Conservation (phyloP, 176 grass and related monocot genomes). For the Carex myosuroides region DNA sequence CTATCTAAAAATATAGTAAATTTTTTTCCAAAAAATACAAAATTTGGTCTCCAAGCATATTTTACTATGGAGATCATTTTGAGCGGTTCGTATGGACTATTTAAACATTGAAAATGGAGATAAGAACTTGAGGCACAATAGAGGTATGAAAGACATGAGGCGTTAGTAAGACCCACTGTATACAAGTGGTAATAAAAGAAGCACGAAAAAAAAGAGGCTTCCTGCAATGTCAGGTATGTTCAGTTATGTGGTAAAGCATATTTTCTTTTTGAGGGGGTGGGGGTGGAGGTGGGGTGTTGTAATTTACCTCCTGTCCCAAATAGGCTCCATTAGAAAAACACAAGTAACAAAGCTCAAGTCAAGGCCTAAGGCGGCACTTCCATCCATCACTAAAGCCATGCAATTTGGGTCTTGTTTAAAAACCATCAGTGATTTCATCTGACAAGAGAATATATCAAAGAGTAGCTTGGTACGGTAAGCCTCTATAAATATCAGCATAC, state of each 20-base stretch:
- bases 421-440: constrained; percentile 68
- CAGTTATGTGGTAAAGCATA: background rate
- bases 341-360: constrained; percentile 90
- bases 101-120: no score
- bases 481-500: background rate
- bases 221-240: background rate
- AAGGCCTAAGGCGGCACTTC: constrained; percentile 87
- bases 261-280: background rate
- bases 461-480: background rate
- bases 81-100: no score
- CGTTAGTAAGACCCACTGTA: background rate
- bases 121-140: no score
- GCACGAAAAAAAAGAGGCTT: background rate
- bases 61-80: no score
- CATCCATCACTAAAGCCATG: constrained; percentile 94
- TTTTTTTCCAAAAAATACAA: no score
- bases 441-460: constrained; percentile 26
- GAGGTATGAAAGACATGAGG: no score
- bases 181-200: background rate
- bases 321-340: constrained; percentile 99
- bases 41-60: no score
- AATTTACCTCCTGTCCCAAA: constrained; percentile 91
- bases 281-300: background rate
- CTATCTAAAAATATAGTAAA: no score
- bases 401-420: constrained; percentile 83